Base-by-base conservation (phyloP, 208 protist genomes). In the Wallacemonas rigidus region DNA sequence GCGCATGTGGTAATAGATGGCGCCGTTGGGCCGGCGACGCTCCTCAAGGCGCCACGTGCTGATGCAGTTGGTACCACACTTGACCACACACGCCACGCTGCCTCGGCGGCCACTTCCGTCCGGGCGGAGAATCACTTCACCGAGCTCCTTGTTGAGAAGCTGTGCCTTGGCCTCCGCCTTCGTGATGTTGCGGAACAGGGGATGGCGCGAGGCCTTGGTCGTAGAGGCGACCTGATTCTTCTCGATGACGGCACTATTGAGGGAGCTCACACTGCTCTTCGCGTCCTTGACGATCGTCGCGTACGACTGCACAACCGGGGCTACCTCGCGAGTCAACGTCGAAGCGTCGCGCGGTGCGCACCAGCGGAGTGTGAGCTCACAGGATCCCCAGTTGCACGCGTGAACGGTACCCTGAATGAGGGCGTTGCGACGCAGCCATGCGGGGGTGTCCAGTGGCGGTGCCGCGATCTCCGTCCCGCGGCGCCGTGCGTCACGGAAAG, bases 91-190 rank as follows among this genome's bases (percentile, higher is more conserved):
- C 67, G 89, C 77, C 9, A 83, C 84, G 12, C 79, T 79, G 53
- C 83, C 84, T 61, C 80, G 72, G 8, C 63, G 62, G 7, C 73
- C 60, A 11, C 58, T 71, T 36, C 77, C 72, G 14, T 77, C 71
- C n/a, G 85, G 86, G 3, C 91, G 89, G 53, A 96, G 74, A 40
- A 96, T 74, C 11, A 87, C 73, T 76, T 96, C 88, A 12, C 91
- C 91, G 63, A 96, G 91, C 38, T 92, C 79, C 71, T 92, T 92
- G 65, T 91, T 86, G 39, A 81, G 85, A 51, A 96, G 82, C 72
- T 88, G 83, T 61, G 84, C 76, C 15, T 76, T 61, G 38, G 84
- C 77, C 3, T 76, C 72, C 26, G 57, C 80, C 55, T 83, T 85
- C 56, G 72, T 80, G 4, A 88, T 72, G 67, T 90, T 85, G 55